phyloP scores from a whole-genome alignment of 169 alveolate genomes.

The Ichthyophthirius multifiliis region DNA sequence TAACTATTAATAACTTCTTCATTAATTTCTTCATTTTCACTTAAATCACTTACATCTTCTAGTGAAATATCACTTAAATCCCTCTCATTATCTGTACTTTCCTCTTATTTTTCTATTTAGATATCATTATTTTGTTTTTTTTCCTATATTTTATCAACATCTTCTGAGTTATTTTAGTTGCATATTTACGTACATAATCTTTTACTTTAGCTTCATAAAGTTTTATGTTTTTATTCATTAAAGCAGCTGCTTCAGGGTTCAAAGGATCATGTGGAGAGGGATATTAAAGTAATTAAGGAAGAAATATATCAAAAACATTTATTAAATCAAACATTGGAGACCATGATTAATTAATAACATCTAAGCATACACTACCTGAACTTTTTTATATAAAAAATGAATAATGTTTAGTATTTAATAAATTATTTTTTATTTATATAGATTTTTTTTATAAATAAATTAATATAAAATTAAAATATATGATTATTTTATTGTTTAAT shows the following conservation, averaged over 20 bases:
- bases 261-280: constrained; percentile 97
- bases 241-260: constrained; percentile 96
- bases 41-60: constrained; percentile 27
- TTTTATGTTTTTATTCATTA: constrained; percentile 85
- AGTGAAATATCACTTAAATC: constrained; percentile 31
- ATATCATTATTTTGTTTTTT: constrained; percentile 19
- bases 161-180: constrained; percentile 6
- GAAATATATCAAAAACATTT: constrained; percentile 94
- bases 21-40: constrained; percentile 28
- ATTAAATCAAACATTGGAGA: constrained; percentile 95
- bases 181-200: constrained; percentile 74
- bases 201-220: constrained; percentile 91
- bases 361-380: constrained; percentile 96
- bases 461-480: too few relatives aligned
- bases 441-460: too few relatives aligned
- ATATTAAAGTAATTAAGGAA: constrained; percentile 94
- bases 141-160: not conserved
- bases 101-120: constrained; percentile 12
- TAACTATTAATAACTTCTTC: not conserved
- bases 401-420: too few relatives aligned
- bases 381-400: constrained; percentile 37
- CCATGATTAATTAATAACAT: constrained; percentile 98
- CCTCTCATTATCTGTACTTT: constrained; percentile 21
- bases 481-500: too few relatives aligned
- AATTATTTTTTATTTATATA: too few relatives aligned